Percentiles rank a stretch among this genome's conserved stretches.
phyloP scores from a whole-genome alignment of 768 basidiomycete species.

The Mycena rosella region DNA sequence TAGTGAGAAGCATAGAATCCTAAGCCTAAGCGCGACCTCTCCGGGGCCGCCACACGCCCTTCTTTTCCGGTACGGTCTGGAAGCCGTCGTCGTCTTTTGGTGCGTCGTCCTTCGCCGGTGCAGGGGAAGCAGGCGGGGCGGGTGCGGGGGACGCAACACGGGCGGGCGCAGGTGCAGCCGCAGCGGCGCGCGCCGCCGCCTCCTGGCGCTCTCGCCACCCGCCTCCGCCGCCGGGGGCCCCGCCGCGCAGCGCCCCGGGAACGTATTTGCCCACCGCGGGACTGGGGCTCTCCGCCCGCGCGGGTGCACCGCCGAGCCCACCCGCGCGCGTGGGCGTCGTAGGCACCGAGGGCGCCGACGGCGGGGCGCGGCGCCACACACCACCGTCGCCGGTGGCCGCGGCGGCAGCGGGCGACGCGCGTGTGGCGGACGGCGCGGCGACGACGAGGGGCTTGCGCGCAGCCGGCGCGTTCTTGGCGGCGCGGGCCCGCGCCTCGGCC shows the following conservation, averaged over 20 bases:
- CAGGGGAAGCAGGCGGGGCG: slow-evolving; percentile 41
- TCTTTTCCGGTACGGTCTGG: slow-evolving; percentile 65
- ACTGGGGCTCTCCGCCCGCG: slow-evolving; percentile 69
- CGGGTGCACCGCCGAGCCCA: slow-evolving; percentile 50
- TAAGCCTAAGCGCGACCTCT: slow-evolving; percentile 37
- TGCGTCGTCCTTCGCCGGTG: slow-evolving; percentile 52
- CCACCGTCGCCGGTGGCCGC: slow-evolving; percentile 40
- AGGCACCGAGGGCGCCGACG: slow-evolving; percentile 44
- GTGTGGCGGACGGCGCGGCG: slow-evolving; percentile 42
- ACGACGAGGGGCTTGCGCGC: slow-evolving; percentile 45
- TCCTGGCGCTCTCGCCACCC: slow-evolving; percentile 74
- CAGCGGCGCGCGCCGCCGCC: slow-evolving; percentile 56
- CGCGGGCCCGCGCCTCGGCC: slow-evolving; percentile 66
- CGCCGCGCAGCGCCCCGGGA: slow-evolving; percentile 53
- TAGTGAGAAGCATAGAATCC: not conserved
- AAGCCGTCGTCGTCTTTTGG: slow-evolving; percentile 79
- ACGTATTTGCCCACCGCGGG: slow-evolving; percentile 59
- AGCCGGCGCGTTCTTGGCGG: slow-evolving; percentile 50
- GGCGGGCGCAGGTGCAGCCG: slow-evolving; percentile 41
- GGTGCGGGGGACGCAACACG: slow-evolving; percentile 51
- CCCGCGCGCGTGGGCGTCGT: slow-evolving; percentile 44
- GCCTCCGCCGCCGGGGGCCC: slow-evolving; percentile 52
- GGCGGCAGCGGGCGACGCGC: slow-evolving; percentile 30
- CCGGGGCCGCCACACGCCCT: slow-evolving; percentile 51
- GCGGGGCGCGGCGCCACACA: slow-evolving; percentile 50